These are phyloP conservation scores for Penicillium sp. DNA, from an alignment of 2,329 filamentous ascomycete species.

Conservation along the genomic window DNA sequence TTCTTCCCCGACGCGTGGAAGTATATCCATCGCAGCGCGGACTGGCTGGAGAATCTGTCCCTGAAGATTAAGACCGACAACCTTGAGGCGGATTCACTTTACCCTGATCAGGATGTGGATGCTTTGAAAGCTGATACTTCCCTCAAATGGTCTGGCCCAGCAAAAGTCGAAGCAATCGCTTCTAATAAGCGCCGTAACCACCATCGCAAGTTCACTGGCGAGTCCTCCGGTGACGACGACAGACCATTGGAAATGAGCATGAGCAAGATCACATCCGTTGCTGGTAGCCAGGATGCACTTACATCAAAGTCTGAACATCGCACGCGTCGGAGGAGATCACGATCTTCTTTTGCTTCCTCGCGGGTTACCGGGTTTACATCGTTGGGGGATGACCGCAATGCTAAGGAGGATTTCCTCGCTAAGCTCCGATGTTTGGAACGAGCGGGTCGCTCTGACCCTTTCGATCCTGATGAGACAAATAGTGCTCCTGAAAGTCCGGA, in stretches of 20 bases:
- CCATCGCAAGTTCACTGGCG: constrained; percentile 44
- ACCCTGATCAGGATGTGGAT: constrained; percentile 1
- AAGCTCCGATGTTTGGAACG: constrained; percentile 21
- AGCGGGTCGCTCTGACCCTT: constrained; percentile 9
- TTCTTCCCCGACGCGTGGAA: constrained; percentile 90
- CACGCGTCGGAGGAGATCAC: constrained; percentile 14
- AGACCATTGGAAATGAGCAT: constrained; percentile 76
- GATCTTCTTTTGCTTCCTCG: constrained; percentile 20
- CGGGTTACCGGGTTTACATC: constrained; percentile 14
- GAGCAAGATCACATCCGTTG: constrained; percentile 24
- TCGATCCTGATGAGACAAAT: constrained; percentile 17
- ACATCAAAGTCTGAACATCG: constrained; percentile 2
- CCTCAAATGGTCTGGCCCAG: background rate
- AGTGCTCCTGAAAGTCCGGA: constrained; percentile 23
- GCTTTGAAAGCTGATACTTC: background rate
- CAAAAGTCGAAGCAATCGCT: constrained; percentile 7
- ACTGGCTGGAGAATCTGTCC: constrained; percentile 82
- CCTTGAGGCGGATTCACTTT: constrained; percentile 18
- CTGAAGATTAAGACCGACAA: constrained; percentile 23
- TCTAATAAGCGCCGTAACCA: constrained; percentile 40
- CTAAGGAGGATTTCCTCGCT: constrained; percentile 17
- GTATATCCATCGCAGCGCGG: constrained; percentile 72
- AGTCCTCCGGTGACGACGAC: constrained; percentile 78
- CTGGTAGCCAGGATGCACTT: constrained; percentile 13
- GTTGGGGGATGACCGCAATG: constrained; percentile 6